Evolutionary conservation across 441 rosid genomes (phyloP).

Genomic region (Adansonia rubrostipa): DNA sequence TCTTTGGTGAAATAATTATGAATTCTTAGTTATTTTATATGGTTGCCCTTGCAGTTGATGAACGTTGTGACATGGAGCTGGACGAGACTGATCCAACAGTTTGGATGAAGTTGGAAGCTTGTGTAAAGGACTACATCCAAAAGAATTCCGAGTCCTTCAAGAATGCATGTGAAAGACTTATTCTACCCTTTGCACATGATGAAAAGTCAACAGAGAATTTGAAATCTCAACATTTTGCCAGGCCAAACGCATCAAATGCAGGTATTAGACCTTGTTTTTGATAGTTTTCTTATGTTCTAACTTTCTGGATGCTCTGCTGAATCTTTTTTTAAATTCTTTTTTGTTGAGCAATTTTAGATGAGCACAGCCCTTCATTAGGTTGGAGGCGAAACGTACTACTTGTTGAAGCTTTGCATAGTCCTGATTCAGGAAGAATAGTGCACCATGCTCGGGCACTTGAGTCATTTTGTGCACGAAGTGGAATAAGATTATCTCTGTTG

Average conservation of each 20-base stretch:
- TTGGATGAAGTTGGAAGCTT: conserved; percentile 91
- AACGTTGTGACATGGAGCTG: conserved; percentile 96
- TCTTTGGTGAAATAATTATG: conserved; percentile 19
- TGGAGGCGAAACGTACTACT: conserved; percentile 95
- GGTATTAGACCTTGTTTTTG: conserved; percentile 49
- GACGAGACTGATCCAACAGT: conserved; percentile 98
- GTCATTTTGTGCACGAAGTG: conserved; percentile 72
- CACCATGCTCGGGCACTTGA: conserved; percentile 96
- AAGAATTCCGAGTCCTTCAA: conserved; percentile 69
- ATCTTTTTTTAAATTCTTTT: conserved; percentile 29
- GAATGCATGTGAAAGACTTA: conserved; percentile 70
- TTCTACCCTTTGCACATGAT: conserved; percentile 76
- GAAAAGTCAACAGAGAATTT: conserved; percentile 67
- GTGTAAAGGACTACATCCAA: conserved; percentile 77
- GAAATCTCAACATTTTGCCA: conserved; percentile 49
- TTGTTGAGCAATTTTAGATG: conserved; percentile 47
- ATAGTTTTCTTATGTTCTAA: conserved; percentile 12
- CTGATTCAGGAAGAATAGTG: conserved; percentile 76
- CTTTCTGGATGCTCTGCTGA: conserved; percentile 25
- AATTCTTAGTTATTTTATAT: conserved; percentile 29
- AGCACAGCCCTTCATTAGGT: conserved; percentile 72
- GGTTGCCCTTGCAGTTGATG: conserved; percentile 69
- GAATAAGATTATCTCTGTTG: conserved; percentile 70
- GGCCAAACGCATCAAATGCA: conserved; percentile 54
- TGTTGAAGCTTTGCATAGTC: conserved; percentile 91